Percentiles rank a stretch among this genome's conserved stretches.
Conservation (phyloP, 257 asterid genomes). For the Oldenlandia corymbosa region DNA sequence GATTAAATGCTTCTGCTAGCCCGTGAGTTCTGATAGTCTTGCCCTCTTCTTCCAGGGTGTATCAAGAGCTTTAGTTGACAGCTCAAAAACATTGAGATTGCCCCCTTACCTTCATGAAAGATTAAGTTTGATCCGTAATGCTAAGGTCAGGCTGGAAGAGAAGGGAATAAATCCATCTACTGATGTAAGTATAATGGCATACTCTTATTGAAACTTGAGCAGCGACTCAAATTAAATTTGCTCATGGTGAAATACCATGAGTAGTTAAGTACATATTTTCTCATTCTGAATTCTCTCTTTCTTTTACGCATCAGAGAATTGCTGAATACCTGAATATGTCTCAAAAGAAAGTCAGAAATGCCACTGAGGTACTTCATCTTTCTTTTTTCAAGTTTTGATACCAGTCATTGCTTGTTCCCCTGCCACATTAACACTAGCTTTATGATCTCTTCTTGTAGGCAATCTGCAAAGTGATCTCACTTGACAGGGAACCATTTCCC, state of each 20-base stretch:
- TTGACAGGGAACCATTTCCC: conserved; percentile 87
- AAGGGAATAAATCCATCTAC: conserved; percentile 78
- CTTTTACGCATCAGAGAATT: conserved; percentile 55
- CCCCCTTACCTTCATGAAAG: conserved; percentile 88
- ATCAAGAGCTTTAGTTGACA: conserved; percentile 75
- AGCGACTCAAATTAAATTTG: no score
- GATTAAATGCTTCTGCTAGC: background rate
- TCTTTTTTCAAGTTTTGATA: conserved; percentile 1
- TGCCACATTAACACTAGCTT: conserved; percentile 6
- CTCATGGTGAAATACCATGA: no score
- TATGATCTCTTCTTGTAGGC: conserved; percentile 47
- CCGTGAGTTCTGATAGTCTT: background rate
- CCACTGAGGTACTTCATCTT: conserved; percentile 66
- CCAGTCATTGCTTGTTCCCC: conserved; percentile 9
- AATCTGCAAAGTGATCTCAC: conserved; percentile 75
- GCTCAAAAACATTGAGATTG: conserved; percentile 76
- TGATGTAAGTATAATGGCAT: conserved; percentile 42
- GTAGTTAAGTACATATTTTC: background rate
- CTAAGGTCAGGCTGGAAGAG: conserved; percentile 69
- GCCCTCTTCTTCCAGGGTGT: conserved; percentile 51
- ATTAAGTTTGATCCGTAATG: conserved; percentile 71
- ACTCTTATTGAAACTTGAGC: background rate
- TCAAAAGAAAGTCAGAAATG: conserved; percentile 85
- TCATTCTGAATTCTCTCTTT: conserved; percentile 11
- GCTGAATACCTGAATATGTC: conserved; percentile 87